Conservation (phyloP, 768 basidiomycete species). For the Amanita fuliginea region DNA sequence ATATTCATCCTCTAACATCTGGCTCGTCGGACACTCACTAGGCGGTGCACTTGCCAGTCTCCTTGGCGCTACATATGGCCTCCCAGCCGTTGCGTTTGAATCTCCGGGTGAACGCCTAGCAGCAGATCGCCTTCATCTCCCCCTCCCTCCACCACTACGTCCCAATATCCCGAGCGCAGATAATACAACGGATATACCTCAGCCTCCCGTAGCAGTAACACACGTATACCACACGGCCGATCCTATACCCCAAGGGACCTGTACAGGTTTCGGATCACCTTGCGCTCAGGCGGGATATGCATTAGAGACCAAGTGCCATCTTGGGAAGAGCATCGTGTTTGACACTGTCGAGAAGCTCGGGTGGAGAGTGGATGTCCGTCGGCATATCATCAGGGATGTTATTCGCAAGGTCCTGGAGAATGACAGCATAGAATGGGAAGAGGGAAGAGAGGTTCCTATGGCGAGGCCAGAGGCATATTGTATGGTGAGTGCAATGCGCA, state of each 20-base stretch:
- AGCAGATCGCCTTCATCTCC: conserved; percentile 77
- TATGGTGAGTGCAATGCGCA: conserved; percentile 26
- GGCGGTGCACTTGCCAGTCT: conserved; percentile 87
- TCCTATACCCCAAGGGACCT: conserved; percentile 81
- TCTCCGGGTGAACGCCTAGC: conserved; percentile 69
- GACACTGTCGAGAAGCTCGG: conserved; percentile 76
- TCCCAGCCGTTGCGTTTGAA: conserved; percentile 87
- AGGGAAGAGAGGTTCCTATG: conserved; percentile 38
- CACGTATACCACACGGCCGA: conserved; percentile 91
- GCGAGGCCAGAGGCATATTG: conserved; percentile 58
- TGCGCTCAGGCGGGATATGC: conserved; percentile 86
- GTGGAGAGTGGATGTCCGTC: conserved; percentile 76
- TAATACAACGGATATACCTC: conserved; percentile 18
- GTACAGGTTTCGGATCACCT: conserved; percentile 61
- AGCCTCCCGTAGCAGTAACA: conserved; percentile 36
- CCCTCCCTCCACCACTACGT: conserved; percentile 49
- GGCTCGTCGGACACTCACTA: conserved; percentile 84
- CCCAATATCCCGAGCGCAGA: conserved; percentile 10
- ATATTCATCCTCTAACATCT: conserved; percentile 78
- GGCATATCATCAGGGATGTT: conserved; percentile 61
- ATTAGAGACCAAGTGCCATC: conserved; percentile 78
- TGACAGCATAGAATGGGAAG: conserved; percentile 41
- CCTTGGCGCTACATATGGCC: conserved; percentile 85
- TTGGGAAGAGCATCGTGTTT: conserved; percentile 80
- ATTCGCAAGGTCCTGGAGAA: conserved; percentile 50